Percentiles rank a stretch among this genome's conserved stretches.
These are phyloP conservation scores for Apophysomyces trapeziformis DNA, from an alignment of 371 early-diverging fungal genomes.

Conservation along the genomic window DNA sequence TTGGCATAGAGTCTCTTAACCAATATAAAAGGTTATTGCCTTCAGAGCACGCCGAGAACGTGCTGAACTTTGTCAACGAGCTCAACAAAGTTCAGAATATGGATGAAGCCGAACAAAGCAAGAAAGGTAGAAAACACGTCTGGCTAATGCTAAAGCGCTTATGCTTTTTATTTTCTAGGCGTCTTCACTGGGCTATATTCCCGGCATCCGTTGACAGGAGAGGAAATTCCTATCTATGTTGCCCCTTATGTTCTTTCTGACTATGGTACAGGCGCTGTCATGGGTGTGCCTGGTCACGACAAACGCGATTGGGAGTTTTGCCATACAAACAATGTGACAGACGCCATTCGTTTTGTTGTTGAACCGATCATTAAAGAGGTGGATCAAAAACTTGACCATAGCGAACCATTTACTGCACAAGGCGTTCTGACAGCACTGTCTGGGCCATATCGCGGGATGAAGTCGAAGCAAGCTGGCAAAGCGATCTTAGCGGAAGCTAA, in stretches of 20 bases:
- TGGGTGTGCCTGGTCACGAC: conserved; percentile 90
- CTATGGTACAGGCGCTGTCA: conserved; percentile 87
- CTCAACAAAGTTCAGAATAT: conserved; percentile 50
- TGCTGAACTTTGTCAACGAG: conserved; percentile 58
- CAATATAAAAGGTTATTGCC: conserved; percentile 45
- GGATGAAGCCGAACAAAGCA: conserved; percentile 53
- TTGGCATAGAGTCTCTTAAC: background rate
- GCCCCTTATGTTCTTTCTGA: conserved; percentile 80
- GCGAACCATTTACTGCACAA: conserved; percentile 50
- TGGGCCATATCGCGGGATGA: conserved; percentile 62
- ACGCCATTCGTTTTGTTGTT: conserved; percentile 51
- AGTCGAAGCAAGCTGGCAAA: conserved; percentile 61
- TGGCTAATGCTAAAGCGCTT: too few species aligned
- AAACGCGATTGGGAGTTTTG: conserved; percentile 78
- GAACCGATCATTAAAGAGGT: conserved; percentile 47
- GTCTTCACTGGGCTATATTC: conserved; percentile 73
- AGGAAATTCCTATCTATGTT: conserved; percentile 74
- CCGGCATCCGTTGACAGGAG: conserved; percentile 66
- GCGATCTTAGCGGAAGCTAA: conserved; percentile 61
- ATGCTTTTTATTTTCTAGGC: conserved; percentile 31
- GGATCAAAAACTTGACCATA: conserved; percentile 15
- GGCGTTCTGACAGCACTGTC: conserved; percentile 63
- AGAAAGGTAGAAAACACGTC: conserved; percentile 32
- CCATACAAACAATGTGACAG: conserved; percentile 46
- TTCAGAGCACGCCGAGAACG: conserved; percentile 44